phyloP scores from a whole-genome alignment of 805 yeast species.

The Debaryomyces tyrocola region DNA sequence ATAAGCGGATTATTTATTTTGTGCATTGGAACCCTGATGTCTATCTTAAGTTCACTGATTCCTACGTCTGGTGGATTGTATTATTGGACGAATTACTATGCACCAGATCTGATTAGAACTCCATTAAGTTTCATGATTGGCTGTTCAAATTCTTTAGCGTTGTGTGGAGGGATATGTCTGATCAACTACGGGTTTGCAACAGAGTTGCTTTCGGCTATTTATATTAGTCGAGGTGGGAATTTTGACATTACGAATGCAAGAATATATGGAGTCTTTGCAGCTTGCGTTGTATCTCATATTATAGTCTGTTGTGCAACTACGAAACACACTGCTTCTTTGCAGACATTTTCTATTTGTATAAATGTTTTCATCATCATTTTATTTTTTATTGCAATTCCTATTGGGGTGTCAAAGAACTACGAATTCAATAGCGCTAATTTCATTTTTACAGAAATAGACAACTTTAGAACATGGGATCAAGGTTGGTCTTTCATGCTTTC shows the following conservation, averaged over 20 bases:
- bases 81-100: conserved; percentile 37
- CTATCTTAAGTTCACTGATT: conserved; percentile 23
- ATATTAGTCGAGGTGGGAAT: conserved; percentile 28
- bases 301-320: conserved; percentile 23
- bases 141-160: conserved; percentile 28
- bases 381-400: conserved; percentile 29
- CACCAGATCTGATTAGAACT: conserved; percentile 23
- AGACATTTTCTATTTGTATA: conserved; percentile 24
- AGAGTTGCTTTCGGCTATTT: conserved; percentile 26
- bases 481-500: conserved; percentile 47
- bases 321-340: conserved; percentile 22
- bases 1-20: conserved; percentile 24
- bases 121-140: conserved; percentile 26
- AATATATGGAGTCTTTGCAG: conserved; percentile 31
- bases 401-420: conserved; percentile 23
- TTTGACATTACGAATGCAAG: conserved; percentile 25
- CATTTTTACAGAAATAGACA: conserved; percentile 55
- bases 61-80: conserved; percentile 35
- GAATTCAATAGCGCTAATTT: conserved; percentile 48
- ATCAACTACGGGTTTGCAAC: conserved; percentile 32
- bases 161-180: conserved; percentile 30
- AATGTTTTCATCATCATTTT: conserved; percentile 21
- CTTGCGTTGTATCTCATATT: conserved; percentile 25
- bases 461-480: conserved; percentile 52
- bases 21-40: conserved; percentile 28